phyloP scores from a whole-genome alignment of 169 alveolate genomes.

The Perkinsus marinus region DNA sequence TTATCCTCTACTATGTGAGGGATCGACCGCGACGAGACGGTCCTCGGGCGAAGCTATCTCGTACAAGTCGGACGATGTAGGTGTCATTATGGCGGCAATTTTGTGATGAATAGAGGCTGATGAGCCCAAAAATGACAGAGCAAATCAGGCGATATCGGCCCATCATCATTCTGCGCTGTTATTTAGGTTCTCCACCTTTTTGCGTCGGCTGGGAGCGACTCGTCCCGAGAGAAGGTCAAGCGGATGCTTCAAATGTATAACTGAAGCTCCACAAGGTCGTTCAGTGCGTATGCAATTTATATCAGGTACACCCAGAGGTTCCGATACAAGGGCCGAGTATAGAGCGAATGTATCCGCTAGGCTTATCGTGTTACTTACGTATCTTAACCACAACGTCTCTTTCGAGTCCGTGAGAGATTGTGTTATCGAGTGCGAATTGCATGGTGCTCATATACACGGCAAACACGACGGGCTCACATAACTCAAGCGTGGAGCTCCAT shows the following conservation, averaged over 20 bases:
- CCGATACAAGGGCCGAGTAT: background rate
- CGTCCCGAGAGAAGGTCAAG: background rate
- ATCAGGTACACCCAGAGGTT: background rate
- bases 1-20: background rate
- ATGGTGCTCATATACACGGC: too few relatives aligned
- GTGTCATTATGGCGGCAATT: background rate
- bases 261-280: too few relatives aligned
- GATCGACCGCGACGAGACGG: background rate
- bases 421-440: background rate
- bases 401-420: background rate
- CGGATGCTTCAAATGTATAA: background rate
- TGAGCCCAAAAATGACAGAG: too few relatives aligned
- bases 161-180: too few relatives aligned
- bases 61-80: background rate
- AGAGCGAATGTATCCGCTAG: background rate
- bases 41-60: background rate
- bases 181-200: background rate
- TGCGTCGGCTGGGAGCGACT: background rate
- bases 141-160: background rate
- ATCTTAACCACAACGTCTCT: background rate
- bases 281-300: background rate
- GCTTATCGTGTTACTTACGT: background rate
- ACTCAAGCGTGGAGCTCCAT: too few relatives aligned
- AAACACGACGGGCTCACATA: too few relatives aligned
- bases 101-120: too few relatives aligned